phyloP scores from a whole-genome alignment of 768 basidiomycete genomes.

The Crassisporium funariophilum region DNA sequence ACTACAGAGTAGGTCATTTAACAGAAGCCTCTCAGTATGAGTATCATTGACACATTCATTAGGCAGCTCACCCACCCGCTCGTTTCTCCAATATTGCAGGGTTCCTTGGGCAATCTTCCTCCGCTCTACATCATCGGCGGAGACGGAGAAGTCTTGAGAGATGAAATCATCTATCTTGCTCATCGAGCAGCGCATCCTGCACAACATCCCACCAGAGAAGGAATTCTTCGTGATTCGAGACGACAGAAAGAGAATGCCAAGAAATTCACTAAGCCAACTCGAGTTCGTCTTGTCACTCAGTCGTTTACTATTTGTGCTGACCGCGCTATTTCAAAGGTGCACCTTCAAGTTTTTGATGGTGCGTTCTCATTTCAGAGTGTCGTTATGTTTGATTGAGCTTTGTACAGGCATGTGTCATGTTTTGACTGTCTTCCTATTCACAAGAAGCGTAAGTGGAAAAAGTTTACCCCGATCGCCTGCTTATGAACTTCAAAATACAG shows the following conservation, averaged over 20 bases:
- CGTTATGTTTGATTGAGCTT: background rate
- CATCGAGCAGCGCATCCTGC: conserved; percentile 79
- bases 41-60: background rate
- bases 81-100: conserved; percentile 72
- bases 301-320: background rate
- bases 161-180: conserved; percentile 77
- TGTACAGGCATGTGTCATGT: conserved; percentile 72
- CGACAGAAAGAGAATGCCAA: conserved; percentile 55
- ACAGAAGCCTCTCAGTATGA: background rate
- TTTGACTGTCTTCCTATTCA: conserved; percentile 71
- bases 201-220: conserved; percentile 59
- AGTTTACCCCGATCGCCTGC: too few species aligned
- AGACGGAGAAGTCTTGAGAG: conserved; percentile 72
- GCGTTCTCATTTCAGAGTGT: conserved; percentile 12
- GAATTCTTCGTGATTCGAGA: conserved; percentile 44
- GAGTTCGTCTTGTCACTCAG: conserved; percentile 29
- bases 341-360: conserved; percentile 79
- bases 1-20: conserved; percentile 58
- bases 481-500: conserved; percentile 28
- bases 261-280: conserved; percentile 54
- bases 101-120: conserved; percentile 74
- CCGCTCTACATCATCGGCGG: conserved; percentile 76
- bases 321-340: conserved; percentile 47
- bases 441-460: conserved; percentile 46
- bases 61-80: conserved; percentile 68